phyloP scores from a whole-genome alignment of 140 eudicot genomes.

The Anethum foeniculum region DNA sequence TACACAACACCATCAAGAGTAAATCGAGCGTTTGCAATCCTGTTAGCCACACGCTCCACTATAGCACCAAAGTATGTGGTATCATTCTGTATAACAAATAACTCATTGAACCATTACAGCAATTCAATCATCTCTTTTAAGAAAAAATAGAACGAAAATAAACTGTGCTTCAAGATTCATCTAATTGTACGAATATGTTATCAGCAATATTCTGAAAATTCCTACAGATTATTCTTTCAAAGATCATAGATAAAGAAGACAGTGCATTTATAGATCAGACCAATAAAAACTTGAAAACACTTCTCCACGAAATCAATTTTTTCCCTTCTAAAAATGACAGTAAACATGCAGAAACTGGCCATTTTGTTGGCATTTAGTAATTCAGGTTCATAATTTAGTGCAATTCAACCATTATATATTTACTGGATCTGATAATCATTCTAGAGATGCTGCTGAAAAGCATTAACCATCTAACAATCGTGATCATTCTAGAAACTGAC shows the following conservation, averaged over 20 bases:
- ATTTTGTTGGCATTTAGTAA: too few species aligned
- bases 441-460: not conserved
- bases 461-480: not conserved
- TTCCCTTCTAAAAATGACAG: too few species aligned
- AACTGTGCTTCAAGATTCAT: not conserved
- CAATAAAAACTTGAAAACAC: too few species aligned
- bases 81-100: slow-evolving; percentile 33
- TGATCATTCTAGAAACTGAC: slow-evolving; percentile 7
- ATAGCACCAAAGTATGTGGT: slow-evolving; percentile 55
- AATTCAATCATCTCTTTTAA: slow-evolving; percentile 18
- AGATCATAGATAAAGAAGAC: too few species aligned
- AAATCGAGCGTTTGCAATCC: slow-evolving; percentile 54
- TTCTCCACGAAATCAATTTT: too few species aligned
- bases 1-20: slow-evolving; percentile 35
- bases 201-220: not conserved
- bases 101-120: not conserved
- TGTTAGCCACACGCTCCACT: slow-evolving; percentile 63
- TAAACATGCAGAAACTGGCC: too few species aligned
- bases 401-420: too few species aligned
- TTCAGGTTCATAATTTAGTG: too few species aligned
- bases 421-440: too few species aligned
- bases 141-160: not conserved
- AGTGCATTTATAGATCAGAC: too few species aligned
- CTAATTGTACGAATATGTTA: too few species aligned
- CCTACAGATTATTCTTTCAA: not conserved